Base-by-base conservation (phyloP, 768 basidiomycete genomes). In the Epithele typhae region DNA sequence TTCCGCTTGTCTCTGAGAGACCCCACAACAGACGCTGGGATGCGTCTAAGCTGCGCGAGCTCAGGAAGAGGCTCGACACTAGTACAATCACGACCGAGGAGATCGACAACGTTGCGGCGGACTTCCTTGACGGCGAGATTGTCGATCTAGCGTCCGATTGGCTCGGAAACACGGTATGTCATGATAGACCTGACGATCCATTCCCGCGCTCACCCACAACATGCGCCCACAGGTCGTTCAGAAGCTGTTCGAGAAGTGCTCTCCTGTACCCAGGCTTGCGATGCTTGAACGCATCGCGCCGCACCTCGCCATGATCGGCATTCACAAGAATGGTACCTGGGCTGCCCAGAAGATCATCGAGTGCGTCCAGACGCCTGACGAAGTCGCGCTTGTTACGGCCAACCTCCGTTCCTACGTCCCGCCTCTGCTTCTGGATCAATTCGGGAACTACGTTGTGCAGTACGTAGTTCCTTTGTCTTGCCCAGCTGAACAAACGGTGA, bases 261-360 rank as follows among this genome's bases (percentile, higher is more conserved):
- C 90, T 12, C 67, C 81, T 32, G 68, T 60, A 3, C 84, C 92
- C 24, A 76, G 93, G 56, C 78, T 91, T 52, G 83, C 84, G 14
- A 94, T 99, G 89, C 73, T 99, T 45, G 94, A 98, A 58, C 84
- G 94, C 40, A 86, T 98, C 51, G 79, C 82, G 3, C 96, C 96
- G 39, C 88, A 95, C 63, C 73, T 99, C 33, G 95, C 95, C 19
- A 90, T 91, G 81, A 96, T 98, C 54, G 96, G 96, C 22, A 93
- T 95, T 46, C 96, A 99, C 75, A 98, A 98, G 74, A 98, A 99
- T 56, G 96, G 96, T 23, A 99, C 96, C 1, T 98, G 96, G 96
- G 95, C 95, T 3, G 94, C 94, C 3, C 96, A 99, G 68, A 98
- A 97, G 76, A 92, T 96, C 61, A 98, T 98, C 48, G 93, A 97